Evolutionary conservation across 148 eudicot genomes (phyloP).

Genomic region (Drosera capensis): DNA sequence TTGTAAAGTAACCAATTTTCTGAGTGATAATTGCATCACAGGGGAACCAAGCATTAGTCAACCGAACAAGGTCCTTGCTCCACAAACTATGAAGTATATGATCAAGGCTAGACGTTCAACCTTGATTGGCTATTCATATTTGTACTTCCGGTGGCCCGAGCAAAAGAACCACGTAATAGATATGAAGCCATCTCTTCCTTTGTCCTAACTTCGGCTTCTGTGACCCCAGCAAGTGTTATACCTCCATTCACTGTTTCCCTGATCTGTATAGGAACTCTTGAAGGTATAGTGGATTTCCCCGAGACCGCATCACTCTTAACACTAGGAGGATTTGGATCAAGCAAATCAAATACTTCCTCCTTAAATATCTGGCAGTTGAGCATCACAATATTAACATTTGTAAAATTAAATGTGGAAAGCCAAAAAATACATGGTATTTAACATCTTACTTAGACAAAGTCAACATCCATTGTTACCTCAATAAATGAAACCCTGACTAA

Average conservation of each 20-base stretch:
- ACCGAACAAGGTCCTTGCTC: no score
- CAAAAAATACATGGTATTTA: not conserved
- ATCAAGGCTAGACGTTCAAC: no score
- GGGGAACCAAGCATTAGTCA: no score
- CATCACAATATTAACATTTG: not conserved
- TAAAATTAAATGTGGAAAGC: not conserved
- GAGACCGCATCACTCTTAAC: constrained; percentile 34
- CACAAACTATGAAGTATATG: no score
- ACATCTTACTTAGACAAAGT: no score
- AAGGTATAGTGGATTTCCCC: constrained; percentile 36
- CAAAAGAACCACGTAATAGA: constrained; percentile 55
- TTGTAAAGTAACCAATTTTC: no score
- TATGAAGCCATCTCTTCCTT: constrained; percentile 85
- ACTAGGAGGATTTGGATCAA: constrained; percentile 34
- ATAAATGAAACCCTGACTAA: constrained; percentile 80
- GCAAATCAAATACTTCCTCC: constrained; percentile 91
- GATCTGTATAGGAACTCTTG: constrained; percentile 82
- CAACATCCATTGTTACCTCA: no score
- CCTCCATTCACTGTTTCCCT: constrained; percentile 81
- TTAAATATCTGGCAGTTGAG: constrained; percentile 54
- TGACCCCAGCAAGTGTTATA: constrained; percentile 86
- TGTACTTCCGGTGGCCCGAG: constrained; percentile 97
- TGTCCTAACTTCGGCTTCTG: constrained; percentile 73
- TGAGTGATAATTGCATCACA: no score
- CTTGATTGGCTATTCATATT: constrained; percentile 97